Evolutionary conservation across 495 filamentous ascomycete species (phyloP).

Genomic region (Chaetomidium leptoderma): DNA sequence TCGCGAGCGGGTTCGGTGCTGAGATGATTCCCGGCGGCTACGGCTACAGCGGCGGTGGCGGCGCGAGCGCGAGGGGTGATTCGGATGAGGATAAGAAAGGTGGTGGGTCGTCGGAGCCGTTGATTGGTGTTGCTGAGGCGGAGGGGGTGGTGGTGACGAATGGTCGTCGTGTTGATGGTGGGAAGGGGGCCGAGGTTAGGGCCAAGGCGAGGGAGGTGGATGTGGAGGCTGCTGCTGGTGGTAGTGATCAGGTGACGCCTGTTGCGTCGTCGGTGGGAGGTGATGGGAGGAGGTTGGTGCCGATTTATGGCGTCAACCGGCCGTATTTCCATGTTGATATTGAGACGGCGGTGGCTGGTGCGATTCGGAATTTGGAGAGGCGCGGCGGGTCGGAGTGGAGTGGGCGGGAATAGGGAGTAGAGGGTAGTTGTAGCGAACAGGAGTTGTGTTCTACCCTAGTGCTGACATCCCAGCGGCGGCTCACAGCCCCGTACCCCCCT

Average conservation of each 20-base stretch:
- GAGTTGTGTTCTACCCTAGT: too few relatives aligned
- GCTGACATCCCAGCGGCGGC: too few relatives aligned
- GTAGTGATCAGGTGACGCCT: conserved; percentile 17
- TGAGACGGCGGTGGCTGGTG: conserved; percentile 63
- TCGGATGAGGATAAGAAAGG: neutral
- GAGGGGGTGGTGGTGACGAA: neutral
- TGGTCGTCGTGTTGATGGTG: neutral
- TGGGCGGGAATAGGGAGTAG: neutral
- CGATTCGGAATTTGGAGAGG: conserved; percentile 17
- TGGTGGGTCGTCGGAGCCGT: conserved; percentile 35
- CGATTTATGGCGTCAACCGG: conserved; percentile 46
- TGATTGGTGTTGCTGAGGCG: conserved; percentile 24
- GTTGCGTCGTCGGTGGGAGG: conserved; percentile 12
- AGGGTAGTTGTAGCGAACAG: too few relatives aligned
- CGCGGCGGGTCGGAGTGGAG: conserved; percentile 10
- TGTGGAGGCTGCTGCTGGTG: conserved; percentile 23
- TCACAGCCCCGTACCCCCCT: too few relatives aligned
- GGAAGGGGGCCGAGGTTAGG: neutral
- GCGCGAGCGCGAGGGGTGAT: neutral
- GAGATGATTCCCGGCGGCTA: too few relatives aligned
- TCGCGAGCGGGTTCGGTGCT: conserved; percentile 95
- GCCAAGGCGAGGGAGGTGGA: conserved; percentile 12
- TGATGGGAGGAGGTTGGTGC: conserved; percentile 24
- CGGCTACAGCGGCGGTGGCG: conserved; percentile 22
- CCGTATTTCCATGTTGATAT: conserved; percentile 57